Base-by-base conservation (phyloP, 1,284 basidiomycete species). In the Tilletia setariae region DNA sequence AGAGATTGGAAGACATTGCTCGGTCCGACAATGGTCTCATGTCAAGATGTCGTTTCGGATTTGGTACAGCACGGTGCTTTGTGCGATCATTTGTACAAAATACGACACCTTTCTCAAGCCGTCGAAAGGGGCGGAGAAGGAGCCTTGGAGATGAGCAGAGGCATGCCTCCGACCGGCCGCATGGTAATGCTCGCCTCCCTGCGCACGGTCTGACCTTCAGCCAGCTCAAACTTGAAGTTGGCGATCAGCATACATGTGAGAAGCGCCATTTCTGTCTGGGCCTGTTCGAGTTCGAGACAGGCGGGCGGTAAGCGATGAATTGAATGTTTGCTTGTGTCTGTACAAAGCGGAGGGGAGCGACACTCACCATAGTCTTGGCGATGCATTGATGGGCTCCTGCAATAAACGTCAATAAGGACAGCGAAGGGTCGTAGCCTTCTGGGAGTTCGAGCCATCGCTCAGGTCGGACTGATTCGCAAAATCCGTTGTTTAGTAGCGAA, bases 371-470 rank as follows among this genome's bases (percentile, higher is more conserved):
- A 7, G 72, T 73, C 8, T 72, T 64, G 16, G 76, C 77, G 53
- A 77, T 77, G 66, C 77, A 79, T 46, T 70, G 69, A 56, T 79
- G 77, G 2, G 76, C 70, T 25, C 77, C 77, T 3, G 76, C 72
- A 46, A 77, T 74, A 44, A 79, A 79, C 25, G 75, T 76, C 46
- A 77, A 66, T 66, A 78, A 68, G 21, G 69, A 72, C 44, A 76
- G 71, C 3, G 71, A 73, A 11, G 68, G 53, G 62, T 77, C 71
- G 73, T 77, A 76, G 46, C 74, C 73, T 51, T 76, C 75, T 3
- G 76, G 73, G 23, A 79, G 49, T 43, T 74, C 66, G 64, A 72
- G 67, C 76, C 76, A 79, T 11, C 77, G 64, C 35, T 77, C 76
- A 4, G 77, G 77, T 25, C 70, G 73, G 70, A 75, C 56, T 61